Base-by-base conservation (phyloP, 148 eudicot species). In the Chenopodium quinoa region DNA sequence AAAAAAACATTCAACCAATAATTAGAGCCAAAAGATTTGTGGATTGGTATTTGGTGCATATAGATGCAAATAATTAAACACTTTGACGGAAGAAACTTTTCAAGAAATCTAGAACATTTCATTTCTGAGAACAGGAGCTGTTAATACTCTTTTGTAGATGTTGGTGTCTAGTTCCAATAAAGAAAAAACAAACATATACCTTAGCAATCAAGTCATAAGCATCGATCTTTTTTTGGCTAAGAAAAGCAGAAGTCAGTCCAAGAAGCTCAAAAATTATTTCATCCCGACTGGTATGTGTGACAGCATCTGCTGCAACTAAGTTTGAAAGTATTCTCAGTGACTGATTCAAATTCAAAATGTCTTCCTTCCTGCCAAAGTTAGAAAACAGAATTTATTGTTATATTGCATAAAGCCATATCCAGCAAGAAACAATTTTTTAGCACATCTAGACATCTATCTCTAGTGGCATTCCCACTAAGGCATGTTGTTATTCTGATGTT, bases 301-400 rank as follows among this genome's bases (percentile, higher is more conserved):
- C 79, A 79, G 97, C 97, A 63, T 92, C 94, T 81, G 97, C 97
- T 48, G 92, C 93, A 50, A 91, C 91, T 85, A 97, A 75, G 85
- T 94, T 97, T 73, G 90, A 83, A 82, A 97, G 94, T 84, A 92
- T 97, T 88, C 93, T 90, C 75, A 97, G 82, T 20, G 98, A 91
- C 80, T 97, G 99, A 84, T 85, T 90, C 76, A 85, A 81, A 75
- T 75, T 79, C 69, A 89, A 75, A 75, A 90, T 81, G 81, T 89
- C 91, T 85, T 94, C 95, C 76, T 92, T 94, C 50, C 79, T 78
- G 48, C 52, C 50, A 77, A 73, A 71, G 31, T 69, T 68, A n/a
- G 37, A 47, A 22, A 47, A 47, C 9, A 47, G 62, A 32, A 73
- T 56, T 27, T 37, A 66, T 40, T 5, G 20, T 34, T 37, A 13